phyloP scores from a whole-genome alignment of 768 basidiomycete genomes.

The Brasilioporus rufonigricans region DNA sequence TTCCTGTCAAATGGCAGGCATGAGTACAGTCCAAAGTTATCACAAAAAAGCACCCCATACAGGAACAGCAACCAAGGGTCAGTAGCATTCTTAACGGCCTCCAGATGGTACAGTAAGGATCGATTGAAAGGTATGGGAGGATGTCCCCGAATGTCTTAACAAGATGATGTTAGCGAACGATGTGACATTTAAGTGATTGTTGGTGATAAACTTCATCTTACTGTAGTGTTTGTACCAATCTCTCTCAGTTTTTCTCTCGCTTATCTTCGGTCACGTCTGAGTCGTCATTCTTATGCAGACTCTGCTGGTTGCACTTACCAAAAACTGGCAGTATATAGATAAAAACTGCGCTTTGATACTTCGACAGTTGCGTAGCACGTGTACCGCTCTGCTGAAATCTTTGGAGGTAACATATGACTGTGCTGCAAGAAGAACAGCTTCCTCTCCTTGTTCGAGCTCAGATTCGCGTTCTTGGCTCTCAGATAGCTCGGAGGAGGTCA shows the following conservation, averaged over 20 bases:
- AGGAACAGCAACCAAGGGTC: constrained; percentile 87
- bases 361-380: constrained; percentile 60
- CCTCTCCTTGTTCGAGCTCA: constrained; percentile 59
- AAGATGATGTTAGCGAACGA: constrained; percentile 1
- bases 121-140: constrained; percentile 65
- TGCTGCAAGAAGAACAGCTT: constrained; percentile 71
- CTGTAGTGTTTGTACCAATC: constrained; percentile 85
- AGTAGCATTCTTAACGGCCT: constrained; percentile 49
- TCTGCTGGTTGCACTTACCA: constrained; percentile 54
- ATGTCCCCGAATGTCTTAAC: constrained; percentile 65
- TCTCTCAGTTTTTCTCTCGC: constrained; percentile 78
- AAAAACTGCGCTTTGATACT: constrained; percentile 78
- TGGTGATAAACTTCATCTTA: constrained; percentile 33
- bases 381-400: constrained; percentile 74
- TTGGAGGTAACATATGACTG: constrained; percentile 70
- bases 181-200: neutral
- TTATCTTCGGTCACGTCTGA: constrained; percentile 48
- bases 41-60: constrained; percentile 36
- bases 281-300: constrained; percentile 4
- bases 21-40: neutral
- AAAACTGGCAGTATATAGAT: constrained; percentile 74
- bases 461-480: constrained; percentile 37
- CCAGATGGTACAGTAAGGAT: constrained; percentile 55
- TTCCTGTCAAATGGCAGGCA: constrained; percentile 49
- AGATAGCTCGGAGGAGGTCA: constrained; percentile 7